Conservation (phyloP, 345 rosid genomes). For the Carallia pectinifolia region DNA sequence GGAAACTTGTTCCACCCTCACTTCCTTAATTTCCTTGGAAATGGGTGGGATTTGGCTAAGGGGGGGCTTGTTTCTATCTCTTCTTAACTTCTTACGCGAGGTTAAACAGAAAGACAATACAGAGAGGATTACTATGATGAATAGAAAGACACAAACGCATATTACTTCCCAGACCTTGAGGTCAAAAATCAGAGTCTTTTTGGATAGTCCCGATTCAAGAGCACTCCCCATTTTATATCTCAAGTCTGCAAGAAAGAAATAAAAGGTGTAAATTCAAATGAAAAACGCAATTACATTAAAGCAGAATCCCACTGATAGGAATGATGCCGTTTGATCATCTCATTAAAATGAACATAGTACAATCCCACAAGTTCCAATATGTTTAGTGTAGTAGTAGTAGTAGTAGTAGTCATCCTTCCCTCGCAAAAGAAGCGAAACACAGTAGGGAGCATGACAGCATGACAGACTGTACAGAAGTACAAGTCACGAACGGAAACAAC, state of each 20-base stretch:
- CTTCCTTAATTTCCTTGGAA: conserved; percentile 94
- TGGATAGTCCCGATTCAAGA: conserved; percentile 67
- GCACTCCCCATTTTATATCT: conserved; percentile 51
- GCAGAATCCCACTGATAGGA: conserved; percentile 9
- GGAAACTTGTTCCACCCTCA: conserved; percentile 74
- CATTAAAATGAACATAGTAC: neutral
- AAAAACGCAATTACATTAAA: conserved; percentile 15
- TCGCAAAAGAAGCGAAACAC: neutral
- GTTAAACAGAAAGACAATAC: conserved; percentile 59
- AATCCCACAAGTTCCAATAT: neutral
- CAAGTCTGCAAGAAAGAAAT: conserved; percentile 29
- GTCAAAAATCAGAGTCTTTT: conserved; percentile 60
- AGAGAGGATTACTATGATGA: conserved; percentile 68
- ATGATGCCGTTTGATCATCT: too few relatives aligned
- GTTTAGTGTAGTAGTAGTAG: too few relatives aligned
- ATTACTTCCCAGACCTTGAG: conserved; percentile 88
- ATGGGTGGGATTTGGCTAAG: conserved; percentile 62
- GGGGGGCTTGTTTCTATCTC: conserved; percentile 38
- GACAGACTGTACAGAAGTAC: neutral
- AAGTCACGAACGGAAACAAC: neutral
- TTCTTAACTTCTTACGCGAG: conserved; percentile 63
- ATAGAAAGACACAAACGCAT: conserved; percentile 68
- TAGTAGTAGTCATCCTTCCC: neutral
- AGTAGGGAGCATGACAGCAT: neutral
- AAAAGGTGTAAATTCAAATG: neutral